These are phyloP conservation scores for Candida maltosa DNA, from an alignment of 805 yeast genomes.

Conservation along the genomic window DNA sequence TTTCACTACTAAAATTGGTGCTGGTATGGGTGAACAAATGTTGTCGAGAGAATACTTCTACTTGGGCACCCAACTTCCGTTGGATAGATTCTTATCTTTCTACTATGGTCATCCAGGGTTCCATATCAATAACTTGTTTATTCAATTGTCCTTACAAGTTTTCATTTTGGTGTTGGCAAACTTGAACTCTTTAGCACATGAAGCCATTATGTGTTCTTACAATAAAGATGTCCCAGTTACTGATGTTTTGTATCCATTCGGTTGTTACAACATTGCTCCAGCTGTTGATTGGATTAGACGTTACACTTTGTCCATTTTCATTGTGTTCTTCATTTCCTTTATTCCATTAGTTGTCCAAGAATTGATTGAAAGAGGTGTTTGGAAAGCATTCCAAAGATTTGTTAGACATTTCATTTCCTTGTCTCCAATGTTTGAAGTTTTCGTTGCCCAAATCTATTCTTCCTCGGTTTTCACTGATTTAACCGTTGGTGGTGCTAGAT, in stretches of 20 bases:
- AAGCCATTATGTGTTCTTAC: conserved; percentile 59
- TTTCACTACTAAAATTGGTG: conserved; percentile 81
- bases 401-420: conserved; percentile 65
- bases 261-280: conserved; percentile 71
- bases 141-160: conserved; percentile 55
- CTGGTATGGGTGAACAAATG: conserved; percentile 90
- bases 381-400: conserved; percentile 62
- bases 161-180: conserved; percentile 62
- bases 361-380: conserved; percentile 70
- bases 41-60: conserved; percentile 79
- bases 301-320: conserved; percentile 68
- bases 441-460: conserved; percentile 75
- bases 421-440: conserved; percentile 77
- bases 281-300: conserved; percentile 73
- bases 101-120: conserved; percentile 87
- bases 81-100: conserved; percentile 75
- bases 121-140: conserved; percentile 75
- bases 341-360: conserved; percentile 77
- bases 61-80: conserved; percentile 70
- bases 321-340: conserved; percentile 71
- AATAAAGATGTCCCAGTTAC: conserved; percentile 57
- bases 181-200: conserved; percentile 60
- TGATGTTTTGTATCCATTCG: conserved; percentile 59
- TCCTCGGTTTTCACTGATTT: conserved; percentile 66
- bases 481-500: conserved; percentile 76